phyloP scores from a whole-genome alignment of 768 basidiomycete species.

The Multifurca ochricompacta region DNA sequence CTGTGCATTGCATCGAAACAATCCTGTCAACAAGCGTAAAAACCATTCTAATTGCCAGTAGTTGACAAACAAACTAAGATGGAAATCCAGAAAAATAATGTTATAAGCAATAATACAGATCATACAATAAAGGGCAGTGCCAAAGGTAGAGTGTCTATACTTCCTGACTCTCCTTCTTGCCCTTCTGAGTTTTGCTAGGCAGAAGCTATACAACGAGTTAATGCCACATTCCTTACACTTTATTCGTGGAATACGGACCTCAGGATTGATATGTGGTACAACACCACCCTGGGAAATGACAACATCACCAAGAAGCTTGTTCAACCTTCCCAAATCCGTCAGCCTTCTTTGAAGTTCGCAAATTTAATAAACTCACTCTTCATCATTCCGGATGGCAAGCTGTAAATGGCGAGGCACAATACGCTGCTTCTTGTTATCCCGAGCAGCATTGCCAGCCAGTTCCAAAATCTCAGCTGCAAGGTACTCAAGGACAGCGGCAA shows the following conservation, averaged over 20 bases:
- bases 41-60: not conserved
- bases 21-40: not conserved
- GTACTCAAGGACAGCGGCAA: conserved; percentile 89
- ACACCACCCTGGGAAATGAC: conserved; percentile 96
- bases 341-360: not conserved
- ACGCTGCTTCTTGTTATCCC: conserved; percentile 92
- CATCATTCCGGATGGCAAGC: conserved; percentile 90
- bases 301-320: conserved; percentile 67
- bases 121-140: conserved; percentile 18
- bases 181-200: conserved; percentile 43
- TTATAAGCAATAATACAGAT: conserved; percentile 18
- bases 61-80: not conserved
- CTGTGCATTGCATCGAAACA: too few species aligned
- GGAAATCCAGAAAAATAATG: conserved; percentile 17
- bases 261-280: conserved; percentile 71
- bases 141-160: conserved; percentile 9
- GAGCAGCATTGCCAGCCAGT: conserved; percentile 83
- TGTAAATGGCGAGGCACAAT: conserved; percentile 94
- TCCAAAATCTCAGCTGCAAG: conserved; percentile 91
- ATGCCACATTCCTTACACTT: not conserved
- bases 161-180: conserved; percentile 45
- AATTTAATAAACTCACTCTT: conserved; percentile 48
- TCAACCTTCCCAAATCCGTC: conserved; percentile 38
- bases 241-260: conserved; percentile 27
- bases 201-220: conserved; percentile 27